Base-by-base conservation (phyloP, 805 yeast genomes). In the Suhomyces prunicola region DNA sequence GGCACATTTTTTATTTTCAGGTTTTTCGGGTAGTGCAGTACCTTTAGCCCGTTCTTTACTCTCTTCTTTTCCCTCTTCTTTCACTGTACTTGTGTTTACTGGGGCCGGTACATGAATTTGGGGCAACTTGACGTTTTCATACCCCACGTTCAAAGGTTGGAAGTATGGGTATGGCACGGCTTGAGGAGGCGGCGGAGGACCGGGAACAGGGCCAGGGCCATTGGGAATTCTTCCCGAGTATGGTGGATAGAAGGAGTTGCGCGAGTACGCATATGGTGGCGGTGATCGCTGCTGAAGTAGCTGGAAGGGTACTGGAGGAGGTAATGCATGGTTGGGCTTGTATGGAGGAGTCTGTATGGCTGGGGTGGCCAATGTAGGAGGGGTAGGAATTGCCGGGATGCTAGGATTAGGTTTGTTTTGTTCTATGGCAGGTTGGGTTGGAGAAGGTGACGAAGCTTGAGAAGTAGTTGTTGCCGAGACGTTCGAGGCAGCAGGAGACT, bases 171-270 rank as follows among this genome's bases (percentile, higher is more conserved):
- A n/a, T 33, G 36, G 17, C 36, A n/a, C 6, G 15, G 36, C 36
- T 33, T 29, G 39, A 31, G 62, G 58, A 10, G 52, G 52, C 22
- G 76, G 74, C 4, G 76, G 73, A 3, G 78, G 78, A 1, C 76
- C 76, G 0, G 77, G 78, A 10, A 72, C 60, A 1, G 77, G 77
- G 2, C 77, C 77, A 0, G 77, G 78, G 2, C 76, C 77, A 57
- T 73, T 71, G 23, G 77, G 77, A 12, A 71, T 55, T 39, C 76
- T 62, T 4, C 72, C 73, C 10, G 57, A 59, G 4, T 69, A 71
- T 1, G 74, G 76, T 1, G 76, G 75, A 47, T 63, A 66, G 46
- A 57, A 61, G 8, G 70, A 60, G 50, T 52, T 9, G 29, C 58
- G 19, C 8, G 55, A 55, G 19, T 48, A 44, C 4, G 55, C 52